phyloP scores from a whole-genome alignment of 441 rosid genomes.

The Kokia cookei region DNA sequence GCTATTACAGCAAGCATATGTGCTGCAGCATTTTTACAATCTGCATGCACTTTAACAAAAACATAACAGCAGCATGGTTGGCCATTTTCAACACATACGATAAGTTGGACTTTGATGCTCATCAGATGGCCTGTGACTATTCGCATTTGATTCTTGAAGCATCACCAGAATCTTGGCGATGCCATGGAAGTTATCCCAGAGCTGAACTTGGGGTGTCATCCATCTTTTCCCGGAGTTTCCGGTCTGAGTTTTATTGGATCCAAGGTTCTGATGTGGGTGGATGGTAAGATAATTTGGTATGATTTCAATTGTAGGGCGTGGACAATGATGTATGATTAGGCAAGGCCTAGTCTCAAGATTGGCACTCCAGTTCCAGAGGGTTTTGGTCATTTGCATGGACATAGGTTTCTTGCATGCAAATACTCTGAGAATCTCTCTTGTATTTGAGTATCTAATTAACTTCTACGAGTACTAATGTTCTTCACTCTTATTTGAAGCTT shows the following conservation, averaged over 20 bases:
- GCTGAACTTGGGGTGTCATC: background rate
- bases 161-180: background rate
- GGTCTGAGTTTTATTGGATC: background rate
- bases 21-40: too few species aligned
- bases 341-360: background rate
- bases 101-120: background rate
- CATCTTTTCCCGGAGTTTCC: background rate
- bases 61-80: too few species aligned
- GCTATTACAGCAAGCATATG: too few species aligned
- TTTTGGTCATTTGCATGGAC: background rate
- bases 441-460: too few species aligned
- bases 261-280: background rate
- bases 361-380: background rate
- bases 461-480: too few species aligned
- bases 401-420: background rate
- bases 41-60: too few species aligned
- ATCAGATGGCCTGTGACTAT: background rate
- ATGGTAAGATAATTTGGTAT: background rate
- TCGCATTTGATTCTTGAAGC: background rate
- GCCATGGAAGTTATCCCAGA: background rate
- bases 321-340: background rate
- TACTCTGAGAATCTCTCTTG: background rate
- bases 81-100: background rate
- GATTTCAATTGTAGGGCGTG: background rate
- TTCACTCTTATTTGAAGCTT: too few species aligned